Base-by-base conservation (phyloP, 192 early-diverging fungal species). In the Phycomyces nitens region DNA sequence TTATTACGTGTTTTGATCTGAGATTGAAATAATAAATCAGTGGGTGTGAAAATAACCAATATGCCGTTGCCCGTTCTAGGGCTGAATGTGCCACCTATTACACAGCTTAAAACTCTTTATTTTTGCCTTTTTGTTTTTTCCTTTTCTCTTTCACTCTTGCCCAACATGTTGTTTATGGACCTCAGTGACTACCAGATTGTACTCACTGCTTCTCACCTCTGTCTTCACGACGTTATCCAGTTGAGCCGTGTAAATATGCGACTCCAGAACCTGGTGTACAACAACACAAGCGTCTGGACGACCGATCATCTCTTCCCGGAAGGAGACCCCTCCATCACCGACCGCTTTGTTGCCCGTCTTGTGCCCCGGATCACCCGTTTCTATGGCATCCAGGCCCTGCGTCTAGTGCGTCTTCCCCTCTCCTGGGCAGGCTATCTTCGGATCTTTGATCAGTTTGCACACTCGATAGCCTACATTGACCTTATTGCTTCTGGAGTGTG, bases 371-470 rank as follows among this genome's bases (percentile, higher is more conserved):
- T 69, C 18, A 69, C 68, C 18, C 60, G 68, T 5, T 43, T 49
- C 14, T 69, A 69, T 58, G 68, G 68, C 0, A 57, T 69, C 15
- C 60, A 47, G n/a, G 44, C 52, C 4, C 22, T 69, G 20, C 61
- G 52, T 7, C 52, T 69, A 60, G 57, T 69, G 22, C 38, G 56
- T n/a, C 16, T 69, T 5, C 60, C 68, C 1, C 51, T 69, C 20
- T 56, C 27, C 10, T 69, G 68, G 68, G 16, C 27, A 5, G 68
- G 68, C 2, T 69, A 69, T 57, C 29, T 69, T 23, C 42, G 20
- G 20, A 69, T 69, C 47, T 69, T 69, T 56, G 60, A 69, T 50
- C 68, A 69, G 47, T 69, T 69, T 58, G 68, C 68, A 14, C 68
- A 69, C 38, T 57, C 60, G 20, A 60, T 69, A 21, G 60, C 62